A percentile compares a stretch with the other conserved stretches of the same genome.
Conservation (phyloP, 148 eudicot genomes). For the Rhododendron mucronatum region DNA sequence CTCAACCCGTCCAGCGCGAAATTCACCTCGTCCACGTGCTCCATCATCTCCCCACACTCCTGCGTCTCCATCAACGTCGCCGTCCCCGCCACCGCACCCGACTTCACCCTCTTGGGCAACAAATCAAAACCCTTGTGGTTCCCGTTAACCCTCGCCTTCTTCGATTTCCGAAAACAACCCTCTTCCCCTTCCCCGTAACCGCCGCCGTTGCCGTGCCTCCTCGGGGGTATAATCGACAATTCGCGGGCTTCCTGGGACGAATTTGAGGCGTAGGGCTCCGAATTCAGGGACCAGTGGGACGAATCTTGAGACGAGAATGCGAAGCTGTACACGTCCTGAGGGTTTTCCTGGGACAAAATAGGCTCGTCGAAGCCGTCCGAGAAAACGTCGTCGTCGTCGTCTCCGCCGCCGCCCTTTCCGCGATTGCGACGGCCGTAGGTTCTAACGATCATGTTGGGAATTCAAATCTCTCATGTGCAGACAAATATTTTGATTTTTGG, state of each 20-base stretch:
- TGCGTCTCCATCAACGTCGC: conserved; percentile 90
- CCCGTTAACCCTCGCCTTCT: conserved; percentile 21
- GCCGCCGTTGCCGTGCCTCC: not conserved
- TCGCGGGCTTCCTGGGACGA: conserved; percentile 23
- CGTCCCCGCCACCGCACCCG: conserved; percentile 11
- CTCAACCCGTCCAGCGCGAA: conserved; percentile 88
- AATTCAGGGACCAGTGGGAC: conserved; percentile 40
- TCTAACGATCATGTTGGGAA: conserved; percentile 54
- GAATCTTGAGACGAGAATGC: conserved; percentile 65
- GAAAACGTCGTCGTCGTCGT: conserved; percentile 32
- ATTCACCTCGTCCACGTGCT: conserved; percentile 84
- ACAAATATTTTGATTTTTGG: not conserved
- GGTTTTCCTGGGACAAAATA: conserved; percentile 28
- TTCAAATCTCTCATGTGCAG: conserved; percentile 20
- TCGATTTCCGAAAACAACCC: conserved; percentile 14
- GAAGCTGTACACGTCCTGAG: conserved; percentile 41
- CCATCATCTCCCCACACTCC: conserved; percentile 97
- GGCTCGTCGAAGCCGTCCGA: conserved; percentile 33
- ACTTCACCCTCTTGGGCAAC: conserved; percentile 28
- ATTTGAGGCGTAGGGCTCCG: conserved; percentile 21
- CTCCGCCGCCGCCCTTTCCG: conserved; percentile 28
- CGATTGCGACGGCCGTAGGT: conserved; percentile 74
- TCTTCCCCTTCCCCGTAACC: conserved; percentile 15
- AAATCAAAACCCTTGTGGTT: conserved; percentile 11
- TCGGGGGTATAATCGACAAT: conserved; percentile 18